Evolutionary conservation across 148 eudicot genomes (phyloP).

Genomic region (Arctostaphylos glauca): DNA sequence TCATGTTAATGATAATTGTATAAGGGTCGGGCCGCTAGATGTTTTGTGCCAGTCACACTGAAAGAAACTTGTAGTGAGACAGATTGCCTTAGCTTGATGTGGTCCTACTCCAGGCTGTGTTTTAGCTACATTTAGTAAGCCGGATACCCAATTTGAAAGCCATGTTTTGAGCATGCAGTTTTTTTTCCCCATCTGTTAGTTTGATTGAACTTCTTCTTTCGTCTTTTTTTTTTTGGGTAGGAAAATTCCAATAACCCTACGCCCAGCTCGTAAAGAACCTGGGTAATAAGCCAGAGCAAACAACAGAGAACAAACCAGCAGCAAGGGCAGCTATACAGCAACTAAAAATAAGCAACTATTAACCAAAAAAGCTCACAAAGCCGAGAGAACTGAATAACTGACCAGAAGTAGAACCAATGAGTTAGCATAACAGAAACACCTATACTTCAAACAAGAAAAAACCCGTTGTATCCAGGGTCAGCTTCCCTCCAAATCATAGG

Average conservation of each 20-base stretch:
- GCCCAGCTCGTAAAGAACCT: neutral
- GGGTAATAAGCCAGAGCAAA: neutral
- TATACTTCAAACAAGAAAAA: no score
- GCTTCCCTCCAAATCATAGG: neutral
- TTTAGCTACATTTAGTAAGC: neutral
- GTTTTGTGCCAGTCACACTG: neutral
- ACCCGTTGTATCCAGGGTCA: neutral
- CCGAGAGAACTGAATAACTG: neutral
- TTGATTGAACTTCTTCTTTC: slow-evolving; percentile 7
- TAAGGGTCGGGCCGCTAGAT: neutral
- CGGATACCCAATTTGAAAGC: slow-evolving; percentile 9
- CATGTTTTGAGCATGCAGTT: neutral
- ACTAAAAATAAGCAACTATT: neutral
- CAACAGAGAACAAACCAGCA: neutral
- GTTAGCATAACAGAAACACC: no score
- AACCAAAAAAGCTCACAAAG: neutral
- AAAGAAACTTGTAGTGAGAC: neutral
- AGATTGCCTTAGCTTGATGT: neutral
- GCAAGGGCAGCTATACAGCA: neutral
- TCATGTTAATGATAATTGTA: neutral
- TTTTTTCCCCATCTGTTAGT: neutral
- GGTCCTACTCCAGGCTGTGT: slow-evolving; percentile 1
- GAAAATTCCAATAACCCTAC: neutral
- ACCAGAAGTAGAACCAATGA: no score
- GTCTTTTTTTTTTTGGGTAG: neutral